Percentiles rank a stretch among this genome's conserved stretches.
Conservation (phyloP, 495 filamentous ascomycete species). For the Massariosphaeria phaeospora region DNA sequence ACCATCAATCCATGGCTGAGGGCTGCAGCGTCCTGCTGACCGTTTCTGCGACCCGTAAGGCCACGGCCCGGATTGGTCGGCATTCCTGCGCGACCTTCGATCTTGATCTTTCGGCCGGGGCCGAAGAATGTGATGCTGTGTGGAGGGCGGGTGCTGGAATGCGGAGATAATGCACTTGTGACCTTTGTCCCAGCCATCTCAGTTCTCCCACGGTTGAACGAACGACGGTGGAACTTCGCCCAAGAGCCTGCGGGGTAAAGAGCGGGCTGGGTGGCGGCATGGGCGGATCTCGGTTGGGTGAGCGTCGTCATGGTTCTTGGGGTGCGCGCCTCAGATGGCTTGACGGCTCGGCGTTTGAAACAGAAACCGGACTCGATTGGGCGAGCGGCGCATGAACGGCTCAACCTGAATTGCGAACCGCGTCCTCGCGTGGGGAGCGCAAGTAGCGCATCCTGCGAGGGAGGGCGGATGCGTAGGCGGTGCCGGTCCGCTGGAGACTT, state of each 20-base stretch:
- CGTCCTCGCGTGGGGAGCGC: conserved; percentile 15
- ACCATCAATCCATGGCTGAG: conserved; percentile 4
- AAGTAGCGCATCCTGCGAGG: conserved; percentile 9
- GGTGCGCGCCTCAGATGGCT: conserved; percentile 1
- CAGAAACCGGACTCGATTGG: conserved; percentile 12
- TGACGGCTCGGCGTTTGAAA: conserved; percentile 18
- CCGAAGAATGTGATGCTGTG: conserved; percentile 15
- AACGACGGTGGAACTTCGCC: neutral
- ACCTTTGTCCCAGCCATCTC: conserved; percentile 12
- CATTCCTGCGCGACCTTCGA: neutral
- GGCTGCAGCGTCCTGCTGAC: conserved; percentile 22
- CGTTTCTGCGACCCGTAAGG: conserved; percentile 29
- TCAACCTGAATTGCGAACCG: conserved; percentile 20
- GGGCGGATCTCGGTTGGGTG: conserved; percentile 8
- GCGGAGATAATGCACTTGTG: conserved; percentile 15
- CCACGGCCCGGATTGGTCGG: conserved; percentile 6
- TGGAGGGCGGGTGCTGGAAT: conserved; percentile 5
- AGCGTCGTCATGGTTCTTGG: conserved; percentile 1
- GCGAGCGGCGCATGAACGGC: conserved; percentile 18
- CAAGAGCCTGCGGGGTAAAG: conserved; percentile 12
- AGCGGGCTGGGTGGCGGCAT: conserved; percentile 4
- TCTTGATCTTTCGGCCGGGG: neutral
- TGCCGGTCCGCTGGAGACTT: neutral
- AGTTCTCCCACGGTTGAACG: neutral
- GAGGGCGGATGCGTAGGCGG: conserved; percentile 3